Evolutionary conservation across 768 basidiomycete species (phyloP).

Genomic region (Filobasidium wieringae): DNA sequence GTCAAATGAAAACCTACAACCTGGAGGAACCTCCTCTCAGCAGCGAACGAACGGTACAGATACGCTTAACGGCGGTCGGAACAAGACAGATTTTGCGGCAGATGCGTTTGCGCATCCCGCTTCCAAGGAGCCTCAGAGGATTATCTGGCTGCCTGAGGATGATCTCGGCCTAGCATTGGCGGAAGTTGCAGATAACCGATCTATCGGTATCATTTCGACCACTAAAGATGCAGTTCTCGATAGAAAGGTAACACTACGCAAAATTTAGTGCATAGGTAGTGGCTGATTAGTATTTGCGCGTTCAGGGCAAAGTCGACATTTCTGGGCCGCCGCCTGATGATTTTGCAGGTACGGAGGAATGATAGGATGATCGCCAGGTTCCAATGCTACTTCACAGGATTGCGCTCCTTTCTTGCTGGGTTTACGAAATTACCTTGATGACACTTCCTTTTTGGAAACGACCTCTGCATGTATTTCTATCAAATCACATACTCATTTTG

Average conservation of each 20-base stretch:
- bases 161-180: conserved; percentile 50
- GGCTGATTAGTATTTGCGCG: too few species aligned
- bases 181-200: conserved; percentile 51
- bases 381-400: too few species aligned
- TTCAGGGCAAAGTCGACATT: conserved; percentile 35
- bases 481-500: too few species aligned
- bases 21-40: conserved; percentile 1
- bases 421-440: too few species aligned
- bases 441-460: too few species aligned
- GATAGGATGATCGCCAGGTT: too few species aligned
- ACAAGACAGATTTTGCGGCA: conserved; percentile 23
- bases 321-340: conserved; percentile 31
- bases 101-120: conserved; percentile 74
- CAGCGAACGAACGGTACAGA: neutral
- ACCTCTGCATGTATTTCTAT: too few species aligned
- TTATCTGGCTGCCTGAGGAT: conserved; percentile 78
- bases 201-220: conserved; percentile 48
- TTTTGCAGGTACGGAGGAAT: conserved; percentile 10
- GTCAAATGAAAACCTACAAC: neutral
- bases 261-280: too few species aligned
- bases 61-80: neutral
- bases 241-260: conserved; percentile 20
- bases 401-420: too few species aligned
- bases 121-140: conserved; percentile 54
- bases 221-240: conserved; percentile 43